These are phyloP conservation scores for Lecanicillium sp. DNA, from an alignment of 2,329 filamentous ascomycete species.

Conservation along the genomic window DNA sequence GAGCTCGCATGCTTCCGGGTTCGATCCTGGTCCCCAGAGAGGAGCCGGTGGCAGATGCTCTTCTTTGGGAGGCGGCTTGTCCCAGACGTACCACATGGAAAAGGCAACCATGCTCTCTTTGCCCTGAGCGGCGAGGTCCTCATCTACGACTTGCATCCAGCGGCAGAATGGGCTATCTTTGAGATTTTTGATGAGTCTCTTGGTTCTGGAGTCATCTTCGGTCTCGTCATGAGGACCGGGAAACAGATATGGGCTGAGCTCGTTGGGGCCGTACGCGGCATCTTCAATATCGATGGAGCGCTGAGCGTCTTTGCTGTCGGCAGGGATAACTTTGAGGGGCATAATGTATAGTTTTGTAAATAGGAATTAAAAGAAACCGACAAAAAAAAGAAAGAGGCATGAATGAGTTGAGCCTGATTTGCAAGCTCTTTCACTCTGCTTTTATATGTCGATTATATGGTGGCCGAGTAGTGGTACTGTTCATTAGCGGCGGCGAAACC, in stretches of 20 bases:
- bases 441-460: too few relatives aligned
- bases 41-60: too few relatives aligned
- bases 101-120: constrained; percentile 24
- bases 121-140: constrained; percentile 17
- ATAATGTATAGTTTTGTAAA: background rate
- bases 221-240: constrained; percentile 16
- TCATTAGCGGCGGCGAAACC: too few relatives aligned
- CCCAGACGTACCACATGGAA: constrained; percentile 26
- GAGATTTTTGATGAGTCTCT: constrained; percentile 14
- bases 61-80: constrained; percentile 15
- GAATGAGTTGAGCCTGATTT: background rate
- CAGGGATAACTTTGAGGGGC: constrained; percentile 5
- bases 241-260: constrained; percentile 23
- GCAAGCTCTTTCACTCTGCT: background rate
- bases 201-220: constrained; percentile 12
- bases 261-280: constrained; percentile 7
- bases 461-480: too few relatives aligned
- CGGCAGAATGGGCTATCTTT: constrained; percentile 18
- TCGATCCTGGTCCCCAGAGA: constrained; percentile 20
- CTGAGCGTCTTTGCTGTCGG: constrained; percentile 4
- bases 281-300: constrained; percentile 9
- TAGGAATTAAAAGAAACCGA: background rate
- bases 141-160: constrained; percentile 28
- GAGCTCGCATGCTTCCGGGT: constrained; percentile 23
- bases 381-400: background rate